Base-by-base conservation (phyloP, 23 red algal species). In the Pyropia yezoensis region DNA sequence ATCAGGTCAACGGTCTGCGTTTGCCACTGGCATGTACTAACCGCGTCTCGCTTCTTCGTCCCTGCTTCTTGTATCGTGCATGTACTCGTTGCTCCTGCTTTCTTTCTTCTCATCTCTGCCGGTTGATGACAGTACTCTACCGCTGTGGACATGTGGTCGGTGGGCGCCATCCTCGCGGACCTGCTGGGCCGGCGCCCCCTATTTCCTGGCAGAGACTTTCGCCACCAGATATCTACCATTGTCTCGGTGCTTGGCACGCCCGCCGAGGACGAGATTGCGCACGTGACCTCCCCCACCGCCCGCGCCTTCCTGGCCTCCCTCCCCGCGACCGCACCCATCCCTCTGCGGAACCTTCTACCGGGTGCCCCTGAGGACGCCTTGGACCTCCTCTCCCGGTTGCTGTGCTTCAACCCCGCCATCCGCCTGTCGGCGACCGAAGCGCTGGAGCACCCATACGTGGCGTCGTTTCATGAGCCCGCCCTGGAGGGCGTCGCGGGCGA, bases 71-170 rank as follows among this genome's bases (percentile, higher is more conserved):
- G 39, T 47, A 47, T 13, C 7, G 3, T 13, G 39, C 39, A 8
- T 13, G 39, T 47, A 1, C 39, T 28, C 29, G 2, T 23, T 53
- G 14, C 29, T 67, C 1, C 50, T 49, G 1, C 9, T 47, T 47
- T 13, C 9, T 52, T 65, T 66, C 30, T 51, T 68, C 3, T 79
- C 62, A 18, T 78, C 53, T 7, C 30, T 33, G 6, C 30, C 30
- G 30, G 2, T 2, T 33, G 30, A 33, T 30, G 63, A 32, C 74
- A 80, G 29, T 95, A 95, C 60, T 63, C 89, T 26, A 85, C 75
- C 30, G 89, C 89, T 2, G 83, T 96, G 12, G 91, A 96, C 57
- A 75, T 96, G 55, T 96, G 91, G 91, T 75, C 78, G 18, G 76
- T 85, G 11, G 91, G 91, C 21, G 88, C 82, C 62, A 88, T 96